Conservation (phyloP, 768 basidiomycete genomes). For the Boletus subcaerulescens region DNA sequence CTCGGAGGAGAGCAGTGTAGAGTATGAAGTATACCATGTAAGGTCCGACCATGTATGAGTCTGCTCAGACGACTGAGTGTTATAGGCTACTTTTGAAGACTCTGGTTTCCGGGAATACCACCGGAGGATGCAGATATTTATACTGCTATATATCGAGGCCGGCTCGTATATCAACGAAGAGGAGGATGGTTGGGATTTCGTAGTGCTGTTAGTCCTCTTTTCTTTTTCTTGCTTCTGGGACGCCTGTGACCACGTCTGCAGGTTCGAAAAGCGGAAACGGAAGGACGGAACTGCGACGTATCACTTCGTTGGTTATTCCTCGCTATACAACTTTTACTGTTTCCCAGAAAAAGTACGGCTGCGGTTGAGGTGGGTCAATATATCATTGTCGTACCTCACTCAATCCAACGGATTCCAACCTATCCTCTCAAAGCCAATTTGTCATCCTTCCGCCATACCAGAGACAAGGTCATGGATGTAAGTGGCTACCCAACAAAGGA, state of each 20-base stretch:
- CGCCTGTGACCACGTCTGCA: constrained; percentile 29
- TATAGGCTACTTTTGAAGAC: constrained; percentile 77
- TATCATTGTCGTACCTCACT: not conserved
- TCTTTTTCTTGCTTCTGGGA: not conserved
- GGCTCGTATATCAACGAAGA: constrained; percentile 94
- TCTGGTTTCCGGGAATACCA: constrained; percentile 91
- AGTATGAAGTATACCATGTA: constrained; percentile 90
- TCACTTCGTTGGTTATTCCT: constrained; percentile 94
- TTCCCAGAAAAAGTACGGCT: constrained; percentile 89
- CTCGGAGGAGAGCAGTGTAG: constrained; percentile 57
- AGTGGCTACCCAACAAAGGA: constrained; percentile 25
- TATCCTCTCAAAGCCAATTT: constrained; percentile 67
- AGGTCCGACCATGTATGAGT: constrained; percentile 27
- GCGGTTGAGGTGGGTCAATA: constrained; percentile 66
- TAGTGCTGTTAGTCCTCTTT: constrained; percentile 61
- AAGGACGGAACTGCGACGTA: constrained; percentile 58
- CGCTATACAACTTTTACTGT: constrained; percentile 92
- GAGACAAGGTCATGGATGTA: constrained; percentile 86
- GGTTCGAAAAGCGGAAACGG: constrained; percentile 82
- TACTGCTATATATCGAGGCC: constrained; percentile 91
- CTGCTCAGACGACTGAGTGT: constrained; percentile 1
- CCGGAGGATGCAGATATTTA: constrained; percentile 89
- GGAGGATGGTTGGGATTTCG: constrained; percentile 93
- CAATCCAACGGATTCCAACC: not conserved
- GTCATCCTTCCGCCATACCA: constrained; percentile 91